Evolutionary conservation across 371 early-diverging fungal genomes (phyloP), one percentile per base, ranked within the genome.

Genomic region (Lichtheimia corymbifera): DNA sequence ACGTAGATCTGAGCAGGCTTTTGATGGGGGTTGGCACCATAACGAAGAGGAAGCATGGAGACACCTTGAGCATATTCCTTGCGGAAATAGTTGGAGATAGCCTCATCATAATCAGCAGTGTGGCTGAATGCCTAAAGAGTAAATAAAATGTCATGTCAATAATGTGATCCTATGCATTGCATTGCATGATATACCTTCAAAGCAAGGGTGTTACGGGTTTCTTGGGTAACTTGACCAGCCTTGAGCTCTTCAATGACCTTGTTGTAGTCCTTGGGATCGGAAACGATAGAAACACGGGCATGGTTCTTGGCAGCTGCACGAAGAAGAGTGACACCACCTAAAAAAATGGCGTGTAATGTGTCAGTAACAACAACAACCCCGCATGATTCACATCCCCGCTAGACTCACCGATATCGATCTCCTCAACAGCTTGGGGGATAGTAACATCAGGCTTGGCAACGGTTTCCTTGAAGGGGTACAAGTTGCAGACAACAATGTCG

Each of bases 251-350:
- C 69, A 64, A 95, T 74, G 57, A 98, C 74, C 50, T 78, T 82
- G 24, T 84, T 59, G 72, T 98, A 98, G 72, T 98, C 98, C 45
- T 79, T 74, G 54, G 97, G 97, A 73, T 98, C 97, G 53, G 91
- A 91, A 40, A 96, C 73, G 47, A 98, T 89, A 53, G 93, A 88
- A 47, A 97, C 97, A 51, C 98, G 91, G 25, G 88, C 91, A 71
- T 97, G 97, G 83, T 98, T 98, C 89, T 98, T 98, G 68, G 98
- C 98, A 62, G 97, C 98, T 59, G 98, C 98, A 62, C 98, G 91
- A 53, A 97, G 84, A 59, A 98, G 85, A 17, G 98, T 97, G 44
- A 98, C 98, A 71, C 98, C 98, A 72, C 97, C 91, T 89, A 59
- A 50, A 24, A 55, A 53, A 22, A 22, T 22, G 22, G 1, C 22